Evolutionary conservation across 176 grass and related monocot species (phyloP), one percentile per base, ranked within the genome.

Genomic region (Aegilops sharonensis): DNA sequence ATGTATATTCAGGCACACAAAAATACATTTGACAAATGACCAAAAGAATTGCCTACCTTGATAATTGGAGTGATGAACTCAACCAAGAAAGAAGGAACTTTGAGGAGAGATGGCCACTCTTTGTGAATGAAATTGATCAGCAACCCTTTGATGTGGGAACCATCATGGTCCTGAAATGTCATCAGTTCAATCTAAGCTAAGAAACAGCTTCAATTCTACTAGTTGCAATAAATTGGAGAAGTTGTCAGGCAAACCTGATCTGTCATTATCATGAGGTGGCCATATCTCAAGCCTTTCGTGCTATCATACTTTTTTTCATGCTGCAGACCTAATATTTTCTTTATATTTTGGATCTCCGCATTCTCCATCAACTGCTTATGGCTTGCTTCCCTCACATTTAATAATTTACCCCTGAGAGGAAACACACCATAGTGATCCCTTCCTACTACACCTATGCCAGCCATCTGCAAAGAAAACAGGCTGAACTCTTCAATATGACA

Each of bases 221-320:
- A 42, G 8, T 79, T 63, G 8, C 47, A 31, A 77, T 40, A 79
- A 15, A 63, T 18, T 84, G 69, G 20, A 71, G 62, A 83, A 9
- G 11, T 50, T 60, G 25, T 68, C 0, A 47, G 20, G 27, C 59
- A 47, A 76, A 95, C 96, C 93, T 98, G 96, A 91, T 98, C 96
- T 17, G 96, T 98, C 96, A 98, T 98, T 87, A 98, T 98, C 96
- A 98, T 95, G 30, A 98, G 93, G 83, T 94, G 93, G 3, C 96
- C 96, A 73, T 98, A 98, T 98, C 96, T 90, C 79, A 98, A 88
- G 24, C 92, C 96, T 81, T 98, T 95, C 12, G 71, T 48, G 36
- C 76, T 92, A 23, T 89, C 86, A 72, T 95, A 98, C 8, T 94
- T 27, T 64, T 95, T 98, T 1, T 72, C 93, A 63, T 98, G 96